Evolutionary conservation across 169 alveolate genomes (phyloP).

Genomic region (Plasmodium billcollinsi): DNA sequence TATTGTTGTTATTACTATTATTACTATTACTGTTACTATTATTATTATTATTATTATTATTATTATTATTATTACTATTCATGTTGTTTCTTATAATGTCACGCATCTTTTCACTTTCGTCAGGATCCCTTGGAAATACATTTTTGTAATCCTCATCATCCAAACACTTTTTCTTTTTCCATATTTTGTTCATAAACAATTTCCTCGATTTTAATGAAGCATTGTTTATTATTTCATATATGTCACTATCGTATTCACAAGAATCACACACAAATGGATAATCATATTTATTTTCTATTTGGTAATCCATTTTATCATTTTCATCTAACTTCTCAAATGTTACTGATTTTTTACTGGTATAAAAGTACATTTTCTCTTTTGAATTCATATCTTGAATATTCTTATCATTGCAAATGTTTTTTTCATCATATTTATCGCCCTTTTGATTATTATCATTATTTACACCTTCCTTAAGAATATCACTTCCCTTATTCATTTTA

Average conservation of each 20-base stretch:
- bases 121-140: too few species aligned
- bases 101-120: too few species aligned
- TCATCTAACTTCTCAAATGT: conserved; percentile 71
- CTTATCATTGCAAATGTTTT: neutral
- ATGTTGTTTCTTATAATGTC: too few species aligned
- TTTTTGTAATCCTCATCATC: too few species aligned
- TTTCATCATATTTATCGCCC: neutral
- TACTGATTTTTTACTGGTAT: conserved; percentile 62
- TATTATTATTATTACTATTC: too few species aligned
- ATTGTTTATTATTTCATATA: conserved; percentile 59
- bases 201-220: conserved; percentile 68
- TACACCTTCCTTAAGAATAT: neutral
- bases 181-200: conserved; percentile 35
- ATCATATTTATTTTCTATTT: conserved; percentile 6
- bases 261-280: conserved; percentile 2
- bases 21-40: neutral
- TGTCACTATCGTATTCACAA: conserved; percentile 4
- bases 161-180: conserved; percentile 27
- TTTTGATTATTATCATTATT: neutral
- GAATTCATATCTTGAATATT: neutral
- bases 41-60: too few species aligned
- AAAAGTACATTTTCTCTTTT: conserved; percentile 16
- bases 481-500: neutral
- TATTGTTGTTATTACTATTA: neutral
- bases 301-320: conserved; percentile 3